Evolutionary conservation across 257 asterid species (phyloP).

Genomic region (Ehretia macrophylla): DNA sequence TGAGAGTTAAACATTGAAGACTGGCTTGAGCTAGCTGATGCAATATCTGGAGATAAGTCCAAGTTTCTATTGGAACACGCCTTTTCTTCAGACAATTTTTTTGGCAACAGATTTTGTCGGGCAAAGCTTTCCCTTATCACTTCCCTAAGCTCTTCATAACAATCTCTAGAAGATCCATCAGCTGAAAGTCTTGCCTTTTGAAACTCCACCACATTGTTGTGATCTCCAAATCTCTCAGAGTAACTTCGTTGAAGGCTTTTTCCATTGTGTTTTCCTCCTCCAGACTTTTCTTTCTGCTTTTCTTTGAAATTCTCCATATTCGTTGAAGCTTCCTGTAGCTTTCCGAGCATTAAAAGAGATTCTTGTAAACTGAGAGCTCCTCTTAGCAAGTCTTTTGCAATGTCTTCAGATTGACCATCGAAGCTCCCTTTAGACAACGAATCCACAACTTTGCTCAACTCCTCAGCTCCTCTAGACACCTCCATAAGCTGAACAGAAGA

Average conservation of each 20-base stretch:
- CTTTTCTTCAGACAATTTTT: constrained; percentile 21
- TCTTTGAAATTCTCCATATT: constrained; percentile 33
- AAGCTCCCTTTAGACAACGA: constrained; percentile 37
- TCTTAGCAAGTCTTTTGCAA: constrained; percentile 50
- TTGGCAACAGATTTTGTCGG: constrained; percentile 53
- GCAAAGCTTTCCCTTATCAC: constrained; percentile 60
- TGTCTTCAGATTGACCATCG: constrained; percentile 32
- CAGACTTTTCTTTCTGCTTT: constrained; percentile 29
- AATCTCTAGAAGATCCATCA: constrained; percentile 41
- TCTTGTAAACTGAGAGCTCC: constrained; percentile 72
- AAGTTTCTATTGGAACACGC: constrained; percentile 6
- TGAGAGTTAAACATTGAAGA: constrained; percentile 38
- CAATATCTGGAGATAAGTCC: constrained; percentile 29
- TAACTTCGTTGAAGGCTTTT: constrained; percentile 19
- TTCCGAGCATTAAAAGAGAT: constrained; percentile 52
- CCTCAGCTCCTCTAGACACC: constrained; percentile 55
- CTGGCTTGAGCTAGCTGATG: constrained; percentile 52
- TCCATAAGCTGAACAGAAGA: constrained; percentile 55
- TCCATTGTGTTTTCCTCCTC: constrained; percentile 17
- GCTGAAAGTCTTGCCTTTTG: constrained; percentile 39
- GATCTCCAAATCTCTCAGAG: constrained; percentile 29
- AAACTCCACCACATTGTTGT: constrained; percentile 17
- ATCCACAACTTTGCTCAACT: constrained; percentile 38
- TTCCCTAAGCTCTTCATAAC: constrained; percentile 73
- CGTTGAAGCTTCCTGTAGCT: constrained; percentile 56